A percentile compares a stretch with the other conserved stretches of the same genome.
These are phyloP conservation scores for Umbelopsis vinacea DNA, from an alignment of 192 early-diverging fungal species.

Conservation along the genomic window DNA sequence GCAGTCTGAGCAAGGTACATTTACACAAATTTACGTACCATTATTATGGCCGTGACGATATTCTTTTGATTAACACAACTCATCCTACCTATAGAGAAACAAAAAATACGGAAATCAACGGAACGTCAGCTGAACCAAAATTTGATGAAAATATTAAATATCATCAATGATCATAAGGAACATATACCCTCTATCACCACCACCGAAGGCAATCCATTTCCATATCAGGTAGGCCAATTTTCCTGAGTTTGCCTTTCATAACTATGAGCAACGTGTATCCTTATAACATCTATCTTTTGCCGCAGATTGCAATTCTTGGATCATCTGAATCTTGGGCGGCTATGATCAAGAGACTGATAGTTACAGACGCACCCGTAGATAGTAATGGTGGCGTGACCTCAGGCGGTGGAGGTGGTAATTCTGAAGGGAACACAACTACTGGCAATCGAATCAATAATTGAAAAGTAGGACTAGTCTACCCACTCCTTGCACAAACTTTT, in stretches of 20 bases:
- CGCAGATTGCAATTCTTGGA: constrained; percentile 55
- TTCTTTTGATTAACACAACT: not conserved
- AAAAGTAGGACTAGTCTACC: not conserved
- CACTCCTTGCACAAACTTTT: not conserved
- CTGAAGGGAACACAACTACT: constrained; percentile 15
- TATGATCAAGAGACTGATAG: constrained; percentile 60
- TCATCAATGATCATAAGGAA: constrained; percentile 65
- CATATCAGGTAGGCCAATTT: constrained; percentile 53
- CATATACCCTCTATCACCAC: constrained; percentile 69
- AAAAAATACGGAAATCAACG: constrained; percentile 47
- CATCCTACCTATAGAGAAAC: constrained; percentile 42
- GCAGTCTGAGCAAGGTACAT: constrained; percentile 53
- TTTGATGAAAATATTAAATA: constrained; percentile 54
- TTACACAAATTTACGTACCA: not conserved
- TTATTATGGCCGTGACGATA: not conserved
- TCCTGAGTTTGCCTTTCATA: not conserved
- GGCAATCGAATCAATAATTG: constrained; percentile 7
- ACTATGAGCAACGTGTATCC: not conserved
- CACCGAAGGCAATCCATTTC: constrained; percentile 62
- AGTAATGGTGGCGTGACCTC: constrained; percentile 1
- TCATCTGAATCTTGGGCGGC: constrained; percentile 57
- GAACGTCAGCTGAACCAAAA: constrained; percentile 50
- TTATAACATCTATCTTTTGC: not conserved
- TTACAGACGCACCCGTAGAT: constrained; percentile 39
- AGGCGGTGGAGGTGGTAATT: not conserved